Base-by-base conservation (phyloP, 78 protist genomes). In the Salpingoeca rosetta region DNA sequence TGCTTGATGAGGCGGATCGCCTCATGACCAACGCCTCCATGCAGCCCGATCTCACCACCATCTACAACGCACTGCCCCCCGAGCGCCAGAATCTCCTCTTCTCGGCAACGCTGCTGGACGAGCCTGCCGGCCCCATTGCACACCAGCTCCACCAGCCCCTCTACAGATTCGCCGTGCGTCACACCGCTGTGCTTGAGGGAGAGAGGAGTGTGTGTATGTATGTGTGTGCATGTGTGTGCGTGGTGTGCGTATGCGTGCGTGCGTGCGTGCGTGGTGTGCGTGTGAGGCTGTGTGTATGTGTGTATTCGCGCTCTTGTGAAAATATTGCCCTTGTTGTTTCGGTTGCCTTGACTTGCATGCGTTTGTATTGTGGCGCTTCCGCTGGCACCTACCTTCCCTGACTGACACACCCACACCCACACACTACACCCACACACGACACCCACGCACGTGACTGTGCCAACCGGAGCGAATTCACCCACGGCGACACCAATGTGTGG, bases 1-100 rank as follows among this genome's bases (percentile, higher is more conserved):
- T 93, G 36, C 87, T 93, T 10, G 98, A 94, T 56, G 97, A 94
- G 43, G 97, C 96, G 40, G 98, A 96, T 81, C 45, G 94, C 37
- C 76, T 95, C 80, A 88, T 96, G 41, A 10, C 72, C 44, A 35
- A 26, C 35, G 43, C 87, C 31, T 75, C 76, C 73, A 27, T n/a
- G 10, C 35, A 22, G 27, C 73, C 12, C 56, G 56, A 75, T 10
- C 10, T n/a, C 41, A n/a, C n/a, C n/a, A 44, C 65, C 76, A 65
- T 80, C n/a, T 25, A 81, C 3, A 44, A 72, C 2, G 74, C 74
- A 38, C 31, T 80, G 82, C 65, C 76, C 73, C 31, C 11, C 25
- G 7, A n/a, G 25, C 89, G 94, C 7, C 97, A 94, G 88, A 92
- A 89, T n/a, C 80, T 94, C 75, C 85, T 94, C 40, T 92, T 92